phyloP scores from a whole-genome alignment of 148 eudicot species.

The Amaranthus hypochondriacus region DNA sequence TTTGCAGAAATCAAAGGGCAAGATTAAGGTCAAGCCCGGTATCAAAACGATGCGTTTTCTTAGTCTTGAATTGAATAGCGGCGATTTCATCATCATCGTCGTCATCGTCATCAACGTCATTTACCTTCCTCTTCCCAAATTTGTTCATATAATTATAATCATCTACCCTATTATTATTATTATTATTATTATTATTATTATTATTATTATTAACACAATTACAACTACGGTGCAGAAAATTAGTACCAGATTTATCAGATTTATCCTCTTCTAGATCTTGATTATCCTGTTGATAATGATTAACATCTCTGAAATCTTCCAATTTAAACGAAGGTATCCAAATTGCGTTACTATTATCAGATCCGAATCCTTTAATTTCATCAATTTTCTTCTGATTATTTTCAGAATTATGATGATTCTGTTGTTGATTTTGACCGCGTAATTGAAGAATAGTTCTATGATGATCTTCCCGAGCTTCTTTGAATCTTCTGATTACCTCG shows the following conservation, averaged over 20 bases:
- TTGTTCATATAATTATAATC: neutral
- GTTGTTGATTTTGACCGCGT: neutral
- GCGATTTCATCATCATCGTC: conserved; percentile 1
- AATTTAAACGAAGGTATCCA: conserved; percentile 34
- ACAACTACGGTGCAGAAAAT: neutral
- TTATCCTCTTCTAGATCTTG: neutral
- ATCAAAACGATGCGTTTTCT: neutral
- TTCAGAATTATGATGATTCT: neutral
- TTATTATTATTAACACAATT: neutral
- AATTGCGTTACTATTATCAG: neutral
- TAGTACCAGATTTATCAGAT: neutral
- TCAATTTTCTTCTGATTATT: neutral
- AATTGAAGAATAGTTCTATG: neutral
- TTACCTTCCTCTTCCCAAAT: conserved; percentile 1
- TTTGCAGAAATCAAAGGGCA: conserved; percentile 10
- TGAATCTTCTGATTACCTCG: conserved; percentile 31
- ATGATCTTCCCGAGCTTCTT: conserved; percentile 19
- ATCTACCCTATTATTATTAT: neutral
- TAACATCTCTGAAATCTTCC: conserved; percentile 30
- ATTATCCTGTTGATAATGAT: neutral
- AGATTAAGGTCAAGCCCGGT: conserved; percentile 28
- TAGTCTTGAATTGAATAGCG: neutral
- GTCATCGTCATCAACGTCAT: neutral
- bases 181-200: neutral
- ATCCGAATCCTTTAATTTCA: neutral